Evolutionary conservation across 176 grass and related monocot species (phyloP).

Genomic region (Aegilops sharonensis): DNA sequence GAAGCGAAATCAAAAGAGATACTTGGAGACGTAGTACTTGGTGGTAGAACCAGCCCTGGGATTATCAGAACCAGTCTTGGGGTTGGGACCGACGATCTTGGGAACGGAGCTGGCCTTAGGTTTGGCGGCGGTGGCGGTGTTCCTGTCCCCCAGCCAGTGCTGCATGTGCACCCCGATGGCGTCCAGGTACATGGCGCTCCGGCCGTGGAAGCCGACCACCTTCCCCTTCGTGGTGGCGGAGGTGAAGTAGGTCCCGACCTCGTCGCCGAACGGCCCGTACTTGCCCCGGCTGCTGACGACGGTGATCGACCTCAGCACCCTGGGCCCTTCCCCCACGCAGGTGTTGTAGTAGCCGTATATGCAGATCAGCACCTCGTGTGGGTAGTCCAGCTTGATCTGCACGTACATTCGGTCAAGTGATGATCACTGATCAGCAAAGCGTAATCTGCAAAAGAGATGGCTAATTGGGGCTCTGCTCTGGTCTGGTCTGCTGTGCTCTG

Average conservation of each 20-base stretch:
- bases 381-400: slow-evolving; percentile 90
- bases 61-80: not conserved
- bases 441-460: not conserved
- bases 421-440: not conserved
- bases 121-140: not conserved
- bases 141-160: slow-evolving; percentile 78
- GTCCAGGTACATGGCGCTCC: slow-evolving; percentile 70
- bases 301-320: slow-evolving; percentile 63
- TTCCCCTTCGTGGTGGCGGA: slow-evolving; percentile 71
- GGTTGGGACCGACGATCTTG: not conserved
- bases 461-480: not conserved
- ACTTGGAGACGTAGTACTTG: slow-evolving; percentile 60
- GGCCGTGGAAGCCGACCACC: slow-evolving; percentile 89
- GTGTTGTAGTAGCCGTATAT: slow-evolving; percentile 74
- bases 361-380: slow-evolving; percentile 79
- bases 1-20: slow-evolving; percentile 45
- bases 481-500: not conserved
- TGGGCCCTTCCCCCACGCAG: slow-evolving; percentile 38
- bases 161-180: slow-evolving; percentile 93
- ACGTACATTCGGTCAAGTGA: not conserved
- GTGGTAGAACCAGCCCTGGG: not conserved
- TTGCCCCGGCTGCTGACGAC: slow-evolving; percentile 69
- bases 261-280: slow-evolving; percentile 79
- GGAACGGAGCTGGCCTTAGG: slow-evolving; percentile 25
- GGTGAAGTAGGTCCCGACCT: slow-evolving; percentile 71